phyloP scores from a whole-genome alignment of 805 yeast genomes.

The Barnettozyma salicaria region DNA sequence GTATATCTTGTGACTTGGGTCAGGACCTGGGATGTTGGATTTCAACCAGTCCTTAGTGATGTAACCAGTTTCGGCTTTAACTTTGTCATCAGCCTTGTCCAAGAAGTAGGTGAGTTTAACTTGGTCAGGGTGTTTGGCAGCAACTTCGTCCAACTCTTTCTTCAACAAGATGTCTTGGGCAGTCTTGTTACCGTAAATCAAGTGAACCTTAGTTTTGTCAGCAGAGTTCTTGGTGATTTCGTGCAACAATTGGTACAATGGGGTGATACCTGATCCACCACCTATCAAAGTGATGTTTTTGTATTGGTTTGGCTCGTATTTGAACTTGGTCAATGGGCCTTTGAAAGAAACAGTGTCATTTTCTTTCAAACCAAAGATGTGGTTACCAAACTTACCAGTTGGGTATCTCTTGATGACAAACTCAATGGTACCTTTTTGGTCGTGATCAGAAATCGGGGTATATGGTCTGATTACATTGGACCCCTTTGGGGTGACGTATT shows the following conservation, averaged over 20 bases:
- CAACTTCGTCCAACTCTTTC: slow-evolving; percentile 67
- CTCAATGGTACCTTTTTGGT: slow-evolving; percentile 67
- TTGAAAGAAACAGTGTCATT: slow-evolving; percentile 84
- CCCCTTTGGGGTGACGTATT: slow-evolving; percentile 79
- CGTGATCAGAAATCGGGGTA: slow-evolving; percentile 77
- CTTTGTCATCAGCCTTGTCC: slow-evolving; percentile 44
- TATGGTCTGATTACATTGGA: slow-evolving; percentile 69
- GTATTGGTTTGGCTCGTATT: slow-evolving; percentile 82
- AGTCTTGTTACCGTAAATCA: slow-evolving; percentile 75
- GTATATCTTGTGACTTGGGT: slow-evolving; percentile 65
- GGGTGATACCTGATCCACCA: slow-evolving; percentile 97
- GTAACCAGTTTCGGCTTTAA: slow-evolving; percentile 64
- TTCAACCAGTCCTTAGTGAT: slow-evolving; percentile 70
- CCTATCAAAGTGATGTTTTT: slow-evolving; percentile 78
- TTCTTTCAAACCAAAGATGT: slow-evolving; percentile 61
- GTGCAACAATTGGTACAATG: slow-evolving; percentile 81
- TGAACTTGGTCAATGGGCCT: slow-evolving; percentile 91
- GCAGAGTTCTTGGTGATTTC: slow-evolving; percentile 70
- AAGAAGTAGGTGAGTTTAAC: slow-evolving; percentile 74
- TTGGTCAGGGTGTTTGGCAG: slow-evolving; percentile 66
- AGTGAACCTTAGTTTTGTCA: slow-evolving; percentile 83
- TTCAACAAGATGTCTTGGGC: slow-evolving; percentile 77
- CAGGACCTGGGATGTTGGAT: slow-evolving; percentile 57
- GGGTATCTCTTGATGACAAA: slow-evolving; percentile 81
- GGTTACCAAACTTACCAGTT: slow-evolving; percentile 77